phyloP scores from a whole-genome alignment of 1,284 basidiomycete genomes.

The Cryptococcus hybrid region DNA sequence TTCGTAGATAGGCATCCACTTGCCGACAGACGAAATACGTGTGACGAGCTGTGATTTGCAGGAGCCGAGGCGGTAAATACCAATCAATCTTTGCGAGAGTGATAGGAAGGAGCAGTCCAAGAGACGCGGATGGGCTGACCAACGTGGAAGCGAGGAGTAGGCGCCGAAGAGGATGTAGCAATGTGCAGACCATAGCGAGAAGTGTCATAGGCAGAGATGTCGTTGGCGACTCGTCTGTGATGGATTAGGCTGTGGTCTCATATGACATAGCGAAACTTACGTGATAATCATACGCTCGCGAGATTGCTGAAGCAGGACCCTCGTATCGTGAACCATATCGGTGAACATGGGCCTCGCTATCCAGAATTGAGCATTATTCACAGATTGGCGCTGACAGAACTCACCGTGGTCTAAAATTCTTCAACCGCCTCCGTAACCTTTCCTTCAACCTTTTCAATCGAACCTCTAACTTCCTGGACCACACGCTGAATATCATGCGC shows the following conservation, averaged over 20 bases:
- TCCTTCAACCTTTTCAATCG: conserved; percentile 90
- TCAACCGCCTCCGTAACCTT: conserved; percentile 88
- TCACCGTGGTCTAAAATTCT: conserved; percentile 73
- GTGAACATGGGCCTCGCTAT: conserved; percentile 61
- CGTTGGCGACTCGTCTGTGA: conserved; percentile 71
- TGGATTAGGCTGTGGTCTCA: not conserved
- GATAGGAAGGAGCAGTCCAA: conserved; percentile 83
- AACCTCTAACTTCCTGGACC: conserved; percentile 85
- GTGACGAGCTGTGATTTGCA: conserved; percentile 81
- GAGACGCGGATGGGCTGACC: conserved; percentile 83
- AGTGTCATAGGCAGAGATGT: conserved; percentile 74
- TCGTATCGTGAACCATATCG: conserved; percentile 88
- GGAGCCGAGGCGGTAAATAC: conserved; percentile 86
- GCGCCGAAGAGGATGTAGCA: conserved; percentile 47
- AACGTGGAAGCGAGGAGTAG: conserved; percentile 66
- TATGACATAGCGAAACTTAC: conserved; percentile 53
- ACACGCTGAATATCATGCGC: conserved; percentile 74
- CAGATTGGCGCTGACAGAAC: conserved; percentile 53
- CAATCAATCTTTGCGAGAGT: conserved; percentile 96
- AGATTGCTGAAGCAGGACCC: conserved; percentile 84
- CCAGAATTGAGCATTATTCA: conserved; percentile 20
- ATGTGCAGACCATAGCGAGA: conserved; percentile 74
- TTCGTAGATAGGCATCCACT: conserved; percentile 88
- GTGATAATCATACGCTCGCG: conserved; percentile 84
- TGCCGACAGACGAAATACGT: conserved; percentile 78